Evolutionary conservation across 306 rosid species (phyloP).

Genomic region (Lathyrus oleraceus): DNA sequence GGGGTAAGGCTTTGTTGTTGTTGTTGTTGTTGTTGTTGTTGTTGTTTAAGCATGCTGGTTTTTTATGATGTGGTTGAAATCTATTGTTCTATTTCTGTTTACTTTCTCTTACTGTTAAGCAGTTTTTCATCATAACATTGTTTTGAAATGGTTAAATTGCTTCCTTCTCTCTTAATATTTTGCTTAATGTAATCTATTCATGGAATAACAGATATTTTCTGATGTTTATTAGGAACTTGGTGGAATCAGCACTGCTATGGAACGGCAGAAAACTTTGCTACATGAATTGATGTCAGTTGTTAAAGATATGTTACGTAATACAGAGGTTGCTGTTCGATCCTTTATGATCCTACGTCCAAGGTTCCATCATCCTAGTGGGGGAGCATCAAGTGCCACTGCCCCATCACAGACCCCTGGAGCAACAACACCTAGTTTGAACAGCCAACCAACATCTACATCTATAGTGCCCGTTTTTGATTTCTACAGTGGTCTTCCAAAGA

Average conservation of each 20-base stretch:
- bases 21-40: too few relatives aligned
- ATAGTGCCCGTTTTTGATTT: constrained; percentile 88
- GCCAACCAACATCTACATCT: constrained; percentile 65
- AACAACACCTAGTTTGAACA: constrained; percentile 45
- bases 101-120: constrained; percentile 25
- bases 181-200: constrained; percentile 20
- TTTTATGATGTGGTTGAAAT: constrained; percentile 20
- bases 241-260: constrained; percentile 88
- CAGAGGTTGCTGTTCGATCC: constrained; percentile 93
- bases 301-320: constrained; percentile 82
- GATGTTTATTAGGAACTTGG: constrained; percentile 75
- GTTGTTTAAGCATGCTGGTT: constrained; percentile 10
- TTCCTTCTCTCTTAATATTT: neutral
- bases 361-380: constrained; percentile 80
- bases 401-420: constrained; percentile 70
- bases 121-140: neutral
- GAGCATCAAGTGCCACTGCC: constrained; percentile 66
- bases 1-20: too few relatives aligned
- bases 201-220: constrained; percentile 27
- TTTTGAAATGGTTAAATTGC: constrained; percentile 1
- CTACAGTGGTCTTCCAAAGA: constrained; percentile 88
- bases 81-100: neutral
- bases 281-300: constrained; percentile 72
- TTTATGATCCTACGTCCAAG: constrained; percentile 89
- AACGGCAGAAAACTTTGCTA: constrained; percentile 71